Evolutionary conservation across 208 protist genomes (phyloP).

Genomic region (Wallacemonas collosoma): DNA sequence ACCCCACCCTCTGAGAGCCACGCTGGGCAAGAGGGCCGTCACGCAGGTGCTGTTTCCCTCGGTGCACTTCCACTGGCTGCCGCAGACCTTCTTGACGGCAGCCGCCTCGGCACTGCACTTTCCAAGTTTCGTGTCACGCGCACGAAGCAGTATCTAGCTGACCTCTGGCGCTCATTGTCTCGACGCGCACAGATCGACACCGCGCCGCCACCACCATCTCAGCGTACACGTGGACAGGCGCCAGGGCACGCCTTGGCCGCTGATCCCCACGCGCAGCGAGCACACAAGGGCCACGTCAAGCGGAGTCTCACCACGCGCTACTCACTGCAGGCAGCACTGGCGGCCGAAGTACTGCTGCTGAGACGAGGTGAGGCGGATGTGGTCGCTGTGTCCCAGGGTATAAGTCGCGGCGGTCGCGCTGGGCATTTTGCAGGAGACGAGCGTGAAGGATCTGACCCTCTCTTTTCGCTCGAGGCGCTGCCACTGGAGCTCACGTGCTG

Average conservation of each 20-base stretch:
- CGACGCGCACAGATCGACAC: constrained; percentile 28
- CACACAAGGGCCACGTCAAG: constrained; percentile 39
- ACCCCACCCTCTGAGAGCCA: not conserved
- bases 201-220: not conserved
- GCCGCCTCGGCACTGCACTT: constrained; percentile 14
- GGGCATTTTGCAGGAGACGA: not conserved
- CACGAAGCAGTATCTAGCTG: constrained; percentile 27
- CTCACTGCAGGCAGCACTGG: constrained; percentile 64
- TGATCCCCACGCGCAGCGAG: constrained; percentile 34
- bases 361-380: constrained; percentile 19
- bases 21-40: not conserved
- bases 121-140: constrained; percentile 35
- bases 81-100: not conserved
- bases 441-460: not conserved
- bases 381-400: not conserved
- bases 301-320: constrained; percentile 64
- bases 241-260: constrained; percentile 31
- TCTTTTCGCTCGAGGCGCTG: constrained; percentile 23
- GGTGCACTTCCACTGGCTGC: not conserved
- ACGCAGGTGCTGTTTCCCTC: not conserved
- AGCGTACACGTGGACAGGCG: not conserved
- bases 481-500: constrained; percentile 25
- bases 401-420: too few species aligned
- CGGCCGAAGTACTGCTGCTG: constrained; percentile 57
- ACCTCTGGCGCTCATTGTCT: constrained; percentile 28